Base-by-base conservation (phyloP, 1,284 basidiomycete genomes). In the Cutaneotrichosporon arboriforme region DNA sequence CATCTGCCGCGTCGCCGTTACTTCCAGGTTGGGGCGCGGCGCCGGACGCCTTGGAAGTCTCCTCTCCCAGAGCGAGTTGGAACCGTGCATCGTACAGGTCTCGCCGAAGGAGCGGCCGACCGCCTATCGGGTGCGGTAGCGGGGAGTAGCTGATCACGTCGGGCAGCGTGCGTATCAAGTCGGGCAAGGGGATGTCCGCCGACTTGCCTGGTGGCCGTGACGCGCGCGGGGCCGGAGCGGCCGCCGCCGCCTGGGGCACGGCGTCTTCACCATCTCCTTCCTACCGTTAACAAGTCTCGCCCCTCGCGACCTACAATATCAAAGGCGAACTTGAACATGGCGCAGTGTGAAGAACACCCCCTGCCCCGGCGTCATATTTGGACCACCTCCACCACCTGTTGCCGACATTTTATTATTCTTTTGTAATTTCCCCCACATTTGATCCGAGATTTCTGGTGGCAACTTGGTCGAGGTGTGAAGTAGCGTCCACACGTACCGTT, bases 31-130 rank as follows among this genome's bases (percentile, higher is more conserved):
- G 26, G 33, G 26, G 42, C 26, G 26, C 38, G 43, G 38, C n/a
- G 4, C 43, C 26, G 43, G 26, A 18, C 21, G 85, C 69, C 31
- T 37, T 49, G 15, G 49, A 37, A 12, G 41, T 15, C 20, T 46
- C 42, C 8, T 51, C 49, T 8, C 39, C 50, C 36, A 63, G 45
- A 2, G 92, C 87, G 33, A 94, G 77, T 71, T 97, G 93, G 70
- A 94, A 96, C 13, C 91, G 83, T 1, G 89, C 92, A 72, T 97
- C 94, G 67, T 91, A 97, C 10, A 97, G 78, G 74, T 97, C 93
- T 45, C 93, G 79, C 9, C 90, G 83, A 3, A 84, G 75, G 13
- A 70, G 47, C 3, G 67, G 66, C 7, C 48, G 55, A 3, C 51
- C 51, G 9, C 38, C 45, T 21, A 47, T 51, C 0, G 64, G 61